Evolutionary conservation across 345 rosid species (phyloP).

Genomic region (Barbarea vulgaris): DNA sequence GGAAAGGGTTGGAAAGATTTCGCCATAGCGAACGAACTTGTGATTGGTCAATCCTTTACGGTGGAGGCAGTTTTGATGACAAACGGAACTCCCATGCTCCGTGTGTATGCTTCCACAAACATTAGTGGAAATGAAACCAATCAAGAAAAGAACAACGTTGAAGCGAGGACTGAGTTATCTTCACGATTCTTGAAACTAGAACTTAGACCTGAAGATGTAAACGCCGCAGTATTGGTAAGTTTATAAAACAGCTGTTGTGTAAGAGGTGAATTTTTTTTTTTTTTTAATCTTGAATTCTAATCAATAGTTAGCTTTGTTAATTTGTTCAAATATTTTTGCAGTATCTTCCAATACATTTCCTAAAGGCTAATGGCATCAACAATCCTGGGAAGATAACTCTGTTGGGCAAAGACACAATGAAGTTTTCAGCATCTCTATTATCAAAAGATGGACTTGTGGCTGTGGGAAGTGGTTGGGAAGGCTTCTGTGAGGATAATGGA

Average conservation of each 20-base stretch:
- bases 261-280: neutral
- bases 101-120: neutral
- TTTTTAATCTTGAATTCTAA: neutral
- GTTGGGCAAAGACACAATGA: neutral
- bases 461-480: constrained; percentile 11
- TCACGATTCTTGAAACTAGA: constrained; percentile 3
- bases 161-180: neutral
- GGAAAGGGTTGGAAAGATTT: neutral
- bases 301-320: neutral
- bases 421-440: neutral
- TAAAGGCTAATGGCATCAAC: constrained; percentile 18
- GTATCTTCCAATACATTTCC: constrained; percentile 22
- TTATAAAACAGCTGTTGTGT: neutral
- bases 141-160: neutral
- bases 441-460: neutral
- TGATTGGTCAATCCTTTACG: neutral
- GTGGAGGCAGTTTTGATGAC: neutral
- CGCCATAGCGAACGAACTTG: neutral
- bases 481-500: constrained; percentile 21
- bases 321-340: neutral
- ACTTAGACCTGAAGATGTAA: constrained; percentile 14
- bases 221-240: neutral
- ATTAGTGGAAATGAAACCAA: neutral
- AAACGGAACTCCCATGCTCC: constrained; percentile 4
- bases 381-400: constrained; percentile 19